Conservation (phyloP, 495 filamentous ascomycete genomes). For the Delitschia confertaspora region DNA sequence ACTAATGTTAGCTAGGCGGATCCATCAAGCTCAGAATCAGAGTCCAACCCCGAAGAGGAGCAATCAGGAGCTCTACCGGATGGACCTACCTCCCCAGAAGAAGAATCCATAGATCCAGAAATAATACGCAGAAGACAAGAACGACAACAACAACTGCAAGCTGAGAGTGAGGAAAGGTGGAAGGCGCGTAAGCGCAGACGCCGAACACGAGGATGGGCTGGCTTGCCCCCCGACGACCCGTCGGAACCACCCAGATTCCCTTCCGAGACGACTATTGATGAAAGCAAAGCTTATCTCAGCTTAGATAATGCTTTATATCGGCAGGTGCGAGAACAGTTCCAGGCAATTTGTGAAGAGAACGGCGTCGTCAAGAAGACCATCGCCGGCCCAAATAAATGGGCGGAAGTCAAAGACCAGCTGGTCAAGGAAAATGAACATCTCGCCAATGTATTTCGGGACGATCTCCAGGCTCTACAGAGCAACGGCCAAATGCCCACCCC, state of each 20-base stretch:
- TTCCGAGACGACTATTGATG: slow-evolving; percentile 72
- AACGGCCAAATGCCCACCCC: slow-evolving; percentile 36
- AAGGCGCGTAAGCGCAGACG: slow-evolving; percentile 60
- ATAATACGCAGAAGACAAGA: slow-evolving; percentile 29
- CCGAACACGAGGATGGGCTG: slow-evolving; percentile 60
- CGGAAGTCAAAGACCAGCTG: slow-evolving; percentile 58
- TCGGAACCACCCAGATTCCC: slow-evolving; percentile 63
- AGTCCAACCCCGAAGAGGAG: slow-evolving; percentile 5
- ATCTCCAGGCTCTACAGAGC: slow-evolving; percentile 23
- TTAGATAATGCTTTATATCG: slow-evolving; percentile 56
- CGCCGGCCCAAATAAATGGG: slow-evolving; percentile 64
- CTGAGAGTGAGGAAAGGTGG: slow-evolving; percentile 57
- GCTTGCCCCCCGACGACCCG: slow-evolving; percentile 64
- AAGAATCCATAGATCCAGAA: slow-evolving; percentile 24
- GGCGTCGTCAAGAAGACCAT: slow-evolving; percentile 66
- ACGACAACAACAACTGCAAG: slow-evolving; percentile 40
- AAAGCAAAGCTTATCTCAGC: slow-evolving; percentile 60
- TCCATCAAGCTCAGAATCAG: slow-evolving; percentile 5
- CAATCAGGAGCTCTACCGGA: not conserved
- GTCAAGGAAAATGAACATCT: slow-evolving; percentile 58
- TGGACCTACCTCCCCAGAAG: not conserved
- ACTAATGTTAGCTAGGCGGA: too few species aligned
- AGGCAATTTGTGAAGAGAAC: slow-evolving; percentile 55
- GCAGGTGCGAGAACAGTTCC: slow-evolving; percentile 56
- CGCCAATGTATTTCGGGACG: slow-evolving; percentile 54